Evolutionary conservation across 2,329 filamentous ascomycete genomes (phyloP).

Genomic region (Dryadomyces quercus-mongolicae): DNA sequence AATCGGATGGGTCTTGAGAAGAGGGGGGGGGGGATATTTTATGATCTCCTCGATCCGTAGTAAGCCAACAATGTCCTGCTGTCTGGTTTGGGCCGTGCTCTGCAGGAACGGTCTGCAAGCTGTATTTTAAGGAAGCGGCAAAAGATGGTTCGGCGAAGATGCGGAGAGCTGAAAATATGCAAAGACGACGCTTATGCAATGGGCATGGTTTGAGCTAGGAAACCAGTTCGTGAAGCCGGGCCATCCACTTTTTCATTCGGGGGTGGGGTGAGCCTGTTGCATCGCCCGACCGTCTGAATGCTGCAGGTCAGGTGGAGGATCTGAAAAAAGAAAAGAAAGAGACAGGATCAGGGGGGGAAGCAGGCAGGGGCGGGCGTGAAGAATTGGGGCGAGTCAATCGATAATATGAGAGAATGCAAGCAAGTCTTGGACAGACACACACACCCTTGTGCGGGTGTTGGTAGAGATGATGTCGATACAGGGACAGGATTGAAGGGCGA

Average conservation of each 20-base stretch:
- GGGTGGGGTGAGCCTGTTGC: background rate
- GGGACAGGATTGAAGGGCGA: background rate
- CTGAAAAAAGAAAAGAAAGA: background rate
- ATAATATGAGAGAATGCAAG: too few species aligned
- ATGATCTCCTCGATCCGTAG: background rate
- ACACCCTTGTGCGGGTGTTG: too few species aligned
- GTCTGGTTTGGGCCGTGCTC: background rate
- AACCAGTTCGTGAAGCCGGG: background rate
- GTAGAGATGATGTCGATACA: background rate
- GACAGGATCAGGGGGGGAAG: background rate
- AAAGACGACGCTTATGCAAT: background rate
- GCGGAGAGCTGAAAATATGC: background rate
- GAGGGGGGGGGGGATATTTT: background rate
- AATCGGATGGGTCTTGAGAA: background rate
- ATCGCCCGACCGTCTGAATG: background rate
- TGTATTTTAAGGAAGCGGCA: background rate
- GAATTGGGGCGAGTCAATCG: too few species aligned
- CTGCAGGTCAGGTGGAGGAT: background rate
- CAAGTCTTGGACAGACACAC: too few species aligned
- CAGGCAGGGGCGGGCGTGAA: background rate
- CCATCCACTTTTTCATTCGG: background rate
- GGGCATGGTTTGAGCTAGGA: background rate
- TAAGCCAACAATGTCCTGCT: background rate
- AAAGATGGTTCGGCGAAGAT: background rate
- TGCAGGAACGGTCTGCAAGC: background rate